Percentiles rank a stretch among this genome's conserved stretches.
phyloP scores from a whole-genome alignment of 495 filamentous ascomycete species.

The Venustampulla echinocandica region DNA sequence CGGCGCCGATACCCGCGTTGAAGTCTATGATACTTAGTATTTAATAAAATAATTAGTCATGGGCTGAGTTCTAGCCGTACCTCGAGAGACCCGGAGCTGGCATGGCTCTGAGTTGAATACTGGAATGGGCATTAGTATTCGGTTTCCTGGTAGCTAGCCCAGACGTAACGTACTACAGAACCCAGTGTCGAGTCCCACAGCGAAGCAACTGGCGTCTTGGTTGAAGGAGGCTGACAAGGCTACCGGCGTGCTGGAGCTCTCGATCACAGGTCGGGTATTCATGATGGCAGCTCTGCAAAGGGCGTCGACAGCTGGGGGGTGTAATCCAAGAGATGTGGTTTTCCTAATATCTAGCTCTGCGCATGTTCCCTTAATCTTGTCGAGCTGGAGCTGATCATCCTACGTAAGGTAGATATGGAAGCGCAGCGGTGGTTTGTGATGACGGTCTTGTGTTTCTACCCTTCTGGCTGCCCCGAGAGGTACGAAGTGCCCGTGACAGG shows the following conservation, averaged over 20 bases:
- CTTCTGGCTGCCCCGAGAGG: too few relatives aligned
- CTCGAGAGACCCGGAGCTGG: conserved; percentile 59
- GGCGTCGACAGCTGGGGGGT: too few relatives aligned
- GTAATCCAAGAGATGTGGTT: too few relatives aligned
- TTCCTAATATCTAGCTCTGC: neutral
- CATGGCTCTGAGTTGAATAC: conserved; percentile 75
- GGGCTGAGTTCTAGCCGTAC: conserved; percentile 28
- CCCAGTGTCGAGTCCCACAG: conserved; percentile 78
- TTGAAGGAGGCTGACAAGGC: conserved; percentile 86
- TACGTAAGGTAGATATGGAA: neutral
- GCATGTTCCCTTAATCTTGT: too few relatives aligned
- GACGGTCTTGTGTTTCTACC: too few relatives aligned
- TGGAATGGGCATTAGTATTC: conserved; percentile 26
- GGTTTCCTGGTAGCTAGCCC: neutral
- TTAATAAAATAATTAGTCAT: neutral
- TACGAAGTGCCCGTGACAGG: too few relatives aligned
- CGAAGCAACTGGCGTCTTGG: conserved; percentile 76
- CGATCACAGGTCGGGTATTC: conserved; percentile 85
- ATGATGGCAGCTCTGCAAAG: conserved; percentile 39
- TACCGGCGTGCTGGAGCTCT: conserved; percentile 60
- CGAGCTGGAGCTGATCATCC: too few relatives aligned
- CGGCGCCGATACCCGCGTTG: conserved; percentile 74
- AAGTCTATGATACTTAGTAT: conserved; percentile 48
- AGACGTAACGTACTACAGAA: conserved; percentile 65
- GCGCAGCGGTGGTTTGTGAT: too few relatives aligned